Evolutionary conservation across 441 rosid species (phyloP), one percentile per base, ranked within the genome.

Genomic region (Adansonia grandidieri): DNA sequence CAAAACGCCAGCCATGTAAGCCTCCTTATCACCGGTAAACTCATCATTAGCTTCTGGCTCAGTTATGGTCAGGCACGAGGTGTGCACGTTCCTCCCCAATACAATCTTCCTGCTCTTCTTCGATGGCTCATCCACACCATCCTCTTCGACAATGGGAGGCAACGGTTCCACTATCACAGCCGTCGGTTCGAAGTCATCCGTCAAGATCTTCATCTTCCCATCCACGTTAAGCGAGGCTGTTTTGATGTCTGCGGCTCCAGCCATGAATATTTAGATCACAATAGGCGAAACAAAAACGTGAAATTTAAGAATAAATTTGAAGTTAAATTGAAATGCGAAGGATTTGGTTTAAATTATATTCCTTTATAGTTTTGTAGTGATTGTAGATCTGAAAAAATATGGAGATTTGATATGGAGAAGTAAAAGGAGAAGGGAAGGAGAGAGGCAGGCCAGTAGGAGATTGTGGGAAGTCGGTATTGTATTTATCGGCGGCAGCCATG

Each of bases 41-140:
- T 93, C 98, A 78, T 93, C 97, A 81, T 95, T 83, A 4, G 87
- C 89, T 1, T 93, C 98, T 0, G 97, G 98, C 78, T 95, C 98
- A 1, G 97, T 93, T 7, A 95, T 93, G 62, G 90, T 92, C 0
- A 91, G 89, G 80, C 92, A 89, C 68, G 93, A 69, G 71, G 97
- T 90, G 71, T 92, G 97, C 47, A 95, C 81, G 78, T 95, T 95
- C 85, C 81, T 86, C 53, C 98, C 97, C 22, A 93, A 77, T 40
- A 93, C 93, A 68, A 95, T 89, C 88, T 89, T 91, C 82, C 24
- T 50, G 44, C 7, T 71, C 71, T 40, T 71, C 76, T 37, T 28
- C 14, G 42, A 62, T 1, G 19, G 67, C 67, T 63, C 32, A 78
- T 13, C 20, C 28, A 5, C 20, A 7, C 54, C 77, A 37, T 37